Evolutionary conservation across 768 basidiomycete genomes (phyloP).

Genomic region (Sistotremastrum suecicum): DNA sequence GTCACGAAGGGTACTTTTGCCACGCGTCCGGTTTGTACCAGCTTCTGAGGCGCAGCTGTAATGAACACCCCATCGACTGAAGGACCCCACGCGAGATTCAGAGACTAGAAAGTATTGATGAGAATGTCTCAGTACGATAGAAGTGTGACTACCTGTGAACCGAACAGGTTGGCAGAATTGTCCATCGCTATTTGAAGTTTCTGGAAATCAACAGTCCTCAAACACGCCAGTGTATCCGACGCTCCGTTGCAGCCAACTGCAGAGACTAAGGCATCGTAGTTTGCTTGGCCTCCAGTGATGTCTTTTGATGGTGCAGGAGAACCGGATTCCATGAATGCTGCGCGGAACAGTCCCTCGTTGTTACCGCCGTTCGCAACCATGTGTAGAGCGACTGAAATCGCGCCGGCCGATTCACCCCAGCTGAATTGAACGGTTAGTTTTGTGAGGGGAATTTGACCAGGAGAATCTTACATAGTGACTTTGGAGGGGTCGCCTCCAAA

Average conservation of each 20-base stretch:
- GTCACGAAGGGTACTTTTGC: slow-evolving; percentile 36
- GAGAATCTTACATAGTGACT: slow-evolving; percentile 35
- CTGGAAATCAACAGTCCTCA: slow-evolving; percentile 23
- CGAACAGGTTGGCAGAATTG: slow-evolving; percentile 22
- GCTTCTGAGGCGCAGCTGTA: slow-evolving; percentile 26
- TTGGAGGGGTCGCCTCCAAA: slow-evolving; percentile 55
- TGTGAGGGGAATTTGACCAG: not conserved
- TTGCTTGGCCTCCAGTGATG: slow-evolving; percentile 26
- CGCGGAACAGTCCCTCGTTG: slow-evolving; percentile 32
- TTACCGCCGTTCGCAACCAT: slow-evolving; percentile 34
- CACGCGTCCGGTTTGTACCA: slow-evolving; percentile 28
- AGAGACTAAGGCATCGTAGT: slow-evolving; percentile 29
- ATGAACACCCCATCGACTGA: slow-evolving; percentile 36
- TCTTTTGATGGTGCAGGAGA: slow-evolving; percentile 30
- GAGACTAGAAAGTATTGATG: slow-evolving; percentile 18
- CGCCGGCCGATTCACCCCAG: slow-evolving; percentile 46
- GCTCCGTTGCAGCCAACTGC: slow-evolving; percentile 26
- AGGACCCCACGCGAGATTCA: slow-evolving; percentile 34
- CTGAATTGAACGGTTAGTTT: slow-evolving; percentile 12
- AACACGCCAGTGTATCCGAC: slow-evolving; percentile 26
- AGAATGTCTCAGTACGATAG: not conserved
- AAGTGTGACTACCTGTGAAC: slow-evolving; percentile 21
- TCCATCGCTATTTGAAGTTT: slow-evolving; percentile 26
- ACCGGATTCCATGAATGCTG: slow-evolving; percentile 37
- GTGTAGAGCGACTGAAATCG: slow-evolving; percentile 37